Evolutionary conservation across 73 alveolate genomes (phyloP).

Genomic region (Diophrys sp.): DNA sequence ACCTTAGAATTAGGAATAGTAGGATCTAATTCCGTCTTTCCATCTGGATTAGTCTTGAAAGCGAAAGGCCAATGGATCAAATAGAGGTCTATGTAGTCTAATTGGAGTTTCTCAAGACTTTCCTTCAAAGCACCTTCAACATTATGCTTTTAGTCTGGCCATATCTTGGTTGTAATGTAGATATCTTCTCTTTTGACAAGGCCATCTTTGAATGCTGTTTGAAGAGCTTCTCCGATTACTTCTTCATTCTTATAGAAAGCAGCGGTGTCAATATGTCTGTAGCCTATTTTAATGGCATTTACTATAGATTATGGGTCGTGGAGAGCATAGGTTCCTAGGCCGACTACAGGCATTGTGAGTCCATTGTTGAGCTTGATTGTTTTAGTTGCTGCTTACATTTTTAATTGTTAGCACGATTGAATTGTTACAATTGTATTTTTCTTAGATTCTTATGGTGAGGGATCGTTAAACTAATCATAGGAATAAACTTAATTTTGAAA

Average conservation of each 20-base stretch:
- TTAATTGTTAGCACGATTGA: too few relatives aligned
- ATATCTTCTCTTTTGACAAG: slow-evolving; percentile 63
- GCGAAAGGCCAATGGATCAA: slow-evolving; percentile 76
- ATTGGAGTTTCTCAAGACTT: slow-evolving; percentile 56
- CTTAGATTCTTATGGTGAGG: too few relatives aligned
- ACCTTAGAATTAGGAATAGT: slow-evolving; percentile 58
- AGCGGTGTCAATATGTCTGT: slow-evolving; percentile 84
- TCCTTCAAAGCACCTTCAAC: slow-evolving; percentile 61
- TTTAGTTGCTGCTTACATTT: not conserved
- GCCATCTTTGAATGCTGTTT: slow-evolving; percentile 38
- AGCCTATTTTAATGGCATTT: slow-evolving; percentile 29
- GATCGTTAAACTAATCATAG: too few relatives aligned
- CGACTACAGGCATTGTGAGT: slow-evolving; percentile 40
- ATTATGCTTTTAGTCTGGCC: slow-evolving; percentile 58
- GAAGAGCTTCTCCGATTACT: slow-evolving; percentile 50
- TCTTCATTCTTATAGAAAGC: slow-evolving; percentile 58
- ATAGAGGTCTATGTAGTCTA: slow-evolving; percentile 72
- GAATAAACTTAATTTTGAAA: too few relatives aligned
- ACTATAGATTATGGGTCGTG: not conserved
- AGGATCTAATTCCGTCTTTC: slow-evolving; percentile 9
- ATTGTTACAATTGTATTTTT: too few relatives aligned
- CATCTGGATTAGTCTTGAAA: slow-evolving; percentile 26
- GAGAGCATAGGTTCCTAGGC: slow-evolving; percentile 26
- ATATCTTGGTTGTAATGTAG: slow-evolving; percentile 57
- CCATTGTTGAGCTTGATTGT: slow-evolving; percentile 20